Evolutionary conservation across 1,139 yeast species (phyloP).

Genomic region (Diutina rugosa): DNA sequence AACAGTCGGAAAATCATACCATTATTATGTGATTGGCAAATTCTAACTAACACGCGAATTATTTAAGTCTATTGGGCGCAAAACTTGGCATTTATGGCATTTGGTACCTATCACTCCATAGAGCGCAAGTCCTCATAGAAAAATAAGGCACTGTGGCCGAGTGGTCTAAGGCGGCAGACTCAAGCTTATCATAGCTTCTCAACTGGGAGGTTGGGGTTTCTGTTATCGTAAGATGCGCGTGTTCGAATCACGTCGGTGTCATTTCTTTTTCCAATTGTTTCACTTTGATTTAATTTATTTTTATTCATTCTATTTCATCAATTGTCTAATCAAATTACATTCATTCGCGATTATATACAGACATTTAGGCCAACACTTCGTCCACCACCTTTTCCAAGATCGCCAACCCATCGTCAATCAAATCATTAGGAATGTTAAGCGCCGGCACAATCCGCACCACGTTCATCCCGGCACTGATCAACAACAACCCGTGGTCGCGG

Average conservation of each 20-base stretch:
- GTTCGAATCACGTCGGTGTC: neutral
- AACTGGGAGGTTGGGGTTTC: neutral
- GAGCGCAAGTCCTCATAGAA: neutral
- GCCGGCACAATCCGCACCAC: slow-evolving; percentile 90
- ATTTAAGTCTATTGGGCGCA: no score
- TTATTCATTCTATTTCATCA: neutral
- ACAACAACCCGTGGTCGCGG: slow-evolving; percentile 65
- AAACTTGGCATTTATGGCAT: no score
- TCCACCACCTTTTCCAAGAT: slow-evolving; percentile 41
- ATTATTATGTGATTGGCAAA: neutral
- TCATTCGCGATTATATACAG: neutral
- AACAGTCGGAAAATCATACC: neutral
- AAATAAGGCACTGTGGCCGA: neutral
- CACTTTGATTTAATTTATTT: no score
- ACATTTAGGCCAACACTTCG: neutral
- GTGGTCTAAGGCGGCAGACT: neutral
- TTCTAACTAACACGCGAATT: no score
- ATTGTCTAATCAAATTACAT: neutral
- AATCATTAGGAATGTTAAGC: slow-evolving; percentile 62
- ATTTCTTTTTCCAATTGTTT: neutral
- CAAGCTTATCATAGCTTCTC: neutral
- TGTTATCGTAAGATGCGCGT: neutral
- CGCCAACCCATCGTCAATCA: slow-evolving; percentile 55
- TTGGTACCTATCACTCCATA: no score
- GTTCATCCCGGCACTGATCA: slow-evolving; percentile 85